phyloP scores from a whole-genome alignment of 257 asterid species.

The Mentha longifolia region DNA sequence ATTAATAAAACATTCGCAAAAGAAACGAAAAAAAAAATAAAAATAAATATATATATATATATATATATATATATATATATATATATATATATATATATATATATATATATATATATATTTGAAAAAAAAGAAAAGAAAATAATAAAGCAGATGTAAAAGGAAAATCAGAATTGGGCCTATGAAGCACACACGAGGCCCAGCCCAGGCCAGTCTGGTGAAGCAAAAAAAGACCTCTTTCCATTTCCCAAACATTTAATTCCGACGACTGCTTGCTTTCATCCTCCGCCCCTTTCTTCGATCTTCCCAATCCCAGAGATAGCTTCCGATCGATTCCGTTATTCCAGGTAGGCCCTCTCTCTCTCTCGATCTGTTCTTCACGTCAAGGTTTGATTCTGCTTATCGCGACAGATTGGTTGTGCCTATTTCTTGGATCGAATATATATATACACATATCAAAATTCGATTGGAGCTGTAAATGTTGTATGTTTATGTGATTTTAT shows the following conservation, averaged over 20 bases:
- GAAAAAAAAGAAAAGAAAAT: no score
- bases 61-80: no score
- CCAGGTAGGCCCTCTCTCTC: constrained; percentile 26
- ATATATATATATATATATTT: no score
- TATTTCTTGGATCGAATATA: not conserved
- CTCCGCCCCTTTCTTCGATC: constrained; percentile 38
- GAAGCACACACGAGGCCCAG: constrained; percentile 22
- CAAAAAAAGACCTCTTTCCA: constrained; percentile 5
- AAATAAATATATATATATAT: no score
- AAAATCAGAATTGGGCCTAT: not conserved
- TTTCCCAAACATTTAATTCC: constrained; percentile 17
- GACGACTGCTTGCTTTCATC: constrained; percentile 27
- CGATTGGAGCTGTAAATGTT: constrained; percentile 27
- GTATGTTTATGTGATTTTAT: not conserved
- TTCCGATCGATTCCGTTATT: constrained; percentile 21
- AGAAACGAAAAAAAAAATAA: no score
- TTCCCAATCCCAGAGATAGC: constrained; percentile 18
- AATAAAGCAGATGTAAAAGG: no score
- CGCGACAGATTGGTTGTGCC: not conserved
- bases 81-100: no score
- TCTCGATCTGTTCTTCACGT: constrained; percentile 22
- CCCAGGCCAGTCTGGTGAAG: constrained; percentile 9
- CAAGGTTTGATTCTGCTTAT: not conserved
- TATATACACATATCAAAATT: not conserved
- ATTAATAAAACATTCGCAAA: no score